Evolutionary conservation across 768 basidiomycete genomes (phyloP), one percentile per base, ranked within the genome.

Genomic region (Panaeolus cyanescens): DNA sequence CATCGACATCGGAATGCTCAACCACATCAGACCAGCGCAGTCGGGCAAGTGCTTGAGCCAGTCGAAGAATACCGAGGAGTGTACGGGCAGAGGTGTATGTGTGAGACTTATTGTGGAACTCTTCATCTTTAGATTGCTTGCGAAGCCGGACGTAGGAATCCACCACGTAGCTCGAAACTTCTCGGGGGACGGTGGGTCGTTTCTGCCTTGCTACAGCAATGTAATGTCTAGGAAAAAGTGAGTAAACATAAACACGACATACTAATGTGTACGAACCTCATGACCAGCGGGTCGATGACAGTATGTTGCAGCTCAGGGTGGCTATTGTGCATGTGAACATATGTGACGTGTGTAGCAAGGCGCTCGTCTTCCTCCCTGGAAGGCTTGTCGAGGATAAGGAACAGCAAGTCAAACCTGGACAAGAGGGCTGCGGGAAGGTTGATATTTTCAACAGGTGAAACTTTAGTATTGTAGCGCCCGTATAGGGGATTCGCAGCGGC

Each of bases 361-460:
- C 95, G 84, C 71, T 99, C 96, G 69, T 99, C 97, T 66, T 95
- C 95, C 69, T 99, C 97, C 62, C 95, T 82, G 6, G 88, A 86
- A 2, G 97, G 96, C 67, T 96, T 98, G 77, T 99, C 97, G 54
- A 99, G 85, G 62, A 99, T 96, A 70, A 99, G 83, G 83, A 99
- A 99, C 62, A 99, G 77, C 59, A 99, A 80, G 72, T 99, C 97
- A 74, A 99, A 99, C 74, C 97, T 88, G 22, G 96, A 99, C 53
- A 99, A 77, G 28, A 99, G 81, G 0, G 97, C 97, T 1, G 97
- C 97, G 25, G 97, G 97, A 37, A 99, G 83, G 74, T 99, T 99
- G 83, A 99, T 98, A 73, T 99, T 99, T 71, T 99, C 97, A 0
- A 97, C 95, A 0, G 97, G 97, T 4, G 97, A 98, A 15, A 98